Base-by-base conservation (phyloP, 257 asterid genomes). In the Gentiana macrophylla region DNA sequence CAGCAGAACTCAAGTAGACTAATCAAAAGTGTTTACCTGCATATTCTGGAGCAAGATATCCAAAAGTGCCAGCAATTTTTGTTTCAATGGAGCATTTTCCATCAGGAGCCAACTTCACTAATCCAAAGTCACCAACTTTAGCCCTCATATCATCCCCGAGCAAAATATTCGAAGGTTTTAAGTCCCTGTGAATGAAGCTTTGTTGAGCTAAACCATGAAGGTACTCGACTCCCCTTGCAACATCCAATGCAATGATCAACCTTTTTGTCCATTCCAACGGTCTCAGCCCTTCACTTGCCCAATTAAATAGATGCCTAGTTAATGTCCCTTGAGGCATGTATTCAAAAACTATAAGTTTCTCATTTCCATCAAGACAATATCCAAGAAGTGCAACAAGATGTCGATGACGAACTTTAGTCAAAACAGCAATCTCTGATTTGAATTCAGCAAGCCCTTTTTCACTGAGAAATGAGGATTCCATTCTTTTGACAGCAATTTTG, bases 121-220 rank as follows among this genome's bases (percentile, higher is more conserved):
- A 94, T 43, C 97, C 97, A 66, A 90, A 90, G 73, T 90, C 97
- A 3, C 94, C 86, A 57, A 90, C 96, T 77, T 90, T 90, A 32
- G 97, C 95, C 74, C 96, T 79, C 94, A 86, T 78, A 71, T 90
- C 97, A 49, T 90, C 96, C 7, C 96, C 96, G 7, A 90, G 85
- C 3, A 90, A 76, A 67, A 90, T 90, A 63, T 90, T 90, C 12
- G 94, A 90, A n/a, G 97, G 97, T 74, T 89, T 89, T 9, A 89
- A 71, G 60, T 89, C 95, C 70, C 97, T 67, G 49, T 90, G 97
- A 53, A 90, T 86, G 67, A 90, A 90, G 79, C 96, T 86, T 57
- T 90, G 97, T 59, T 86, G 96, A 32, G 97, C 97, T 57, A 90
- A 76, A 49, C 94, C 89, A 50, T 90, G 97, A 57, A 90, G 84